phyloP scores from a whole-genome alignment of 2,329 filamentous ascomycete species.

The Chaetomiaceae sp. region DNA sequence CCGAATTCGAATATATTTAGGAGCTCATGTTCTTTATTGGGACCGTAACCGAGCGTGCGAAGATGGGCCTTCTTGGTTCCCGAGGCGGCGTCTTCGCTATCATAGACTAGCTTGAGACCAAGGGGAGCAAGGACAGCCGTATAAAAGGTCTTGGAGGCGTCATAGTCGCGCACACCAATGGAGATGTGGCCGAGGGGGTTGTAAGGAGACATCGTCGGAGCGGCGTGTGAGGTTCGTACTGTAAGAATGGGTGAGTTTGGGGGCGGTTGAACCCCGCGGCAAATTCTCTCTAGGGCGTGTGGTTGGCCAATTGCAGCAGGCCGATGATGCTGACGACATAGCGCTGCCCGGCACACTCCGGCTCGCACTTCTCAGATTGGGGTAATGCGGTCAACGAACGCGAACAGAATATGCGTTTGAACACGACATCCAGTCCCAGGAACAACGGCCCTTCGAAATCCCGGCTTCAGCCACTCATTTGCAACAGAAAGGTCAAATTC shows the following conservation, averaged over 20 bases:
- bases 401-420: slow-evolving; percentile 24
- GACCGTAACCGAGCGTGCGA: slow-evolving; percentile 32
- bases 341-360: too few species aligned
- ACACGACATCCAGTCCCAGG: slow-evolving; percentile 23
- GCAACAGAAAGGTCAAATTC: slow-evolving; percentile 16
- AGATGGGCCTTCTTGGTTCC: slow-evolving; percentile 6
- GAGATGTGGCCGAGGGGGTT: slow-evolving; percentile 27
- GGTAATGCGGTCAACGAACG: slow-evolving; percentile 23
- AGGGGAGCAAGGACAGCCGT: slow-evolving; percentile 29
- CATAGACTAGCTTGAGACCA: slow-evolving; percentile 30
- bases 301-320: too few species aligned
- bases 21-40: slow-evolving; percentile 27
- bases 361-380: slow-evolving; percentile 13
- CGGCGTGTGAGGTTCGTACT: too few species aligned
- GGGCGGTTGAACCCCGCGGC: too few species aligned
- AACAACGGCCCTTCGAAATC: slow-evolving; percentile 20
- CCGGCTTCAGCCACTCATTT: slow-evolving; percentile 20
- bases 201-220: not conserved
- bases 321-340: too few species aligned
- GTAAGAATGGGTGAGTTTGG: too few species aligned
- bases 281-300: too few species aligned
- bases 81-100: slow-evolving; percentile 23
- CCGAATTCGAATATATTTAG: slow-evolving; percentile 32
- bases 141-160: slow-evolving; percentile 32
- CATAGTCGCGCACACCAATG: slow-evolving; percentile 23